Base-by-base conservation (phyloP, 768 basidiomycete genomes). In the Boletus reticulatus region DNA sequence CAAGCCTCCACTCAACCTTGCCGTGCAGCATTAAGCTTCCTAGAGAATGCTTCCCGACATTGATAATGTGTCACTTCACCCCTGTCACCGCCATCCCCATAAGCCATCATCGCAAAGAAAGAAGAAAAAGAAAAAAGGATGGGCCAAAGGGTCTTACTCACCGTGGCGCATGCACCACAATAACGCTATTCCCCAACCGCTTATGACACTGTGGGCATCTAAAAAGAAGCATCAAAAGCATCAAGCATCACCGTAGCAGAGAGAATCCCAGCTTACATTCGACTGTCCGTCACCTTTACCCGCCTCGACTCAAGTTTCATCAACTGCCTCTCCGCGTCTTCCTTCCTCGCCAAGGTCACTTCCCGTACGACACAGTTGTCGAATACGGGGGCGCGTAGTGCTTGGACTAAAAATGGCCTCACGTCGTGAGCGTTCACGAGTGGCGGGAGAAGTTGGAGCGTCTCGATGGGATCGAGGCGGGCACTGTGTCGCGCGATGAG, bases 121-220 rank as follows among this genome's bases (percentile, higher is more conserved):
- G 22, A 17, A 16, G 5, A 43, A 11, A 22, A 42, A 59, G 19
- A 6, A 12, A 6, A 34, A n/a, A 12, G 24, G n/a, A n/a, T n/a
- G 42, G 22, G 4, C 1, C 16, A 29, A 46, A 17, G 3, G 29
- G 34, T 36, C 14, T 19, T 1, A 48, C 86, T 67, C 63, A 90
- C 92, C 84, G 80, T 39, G 95, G 95, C 9, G 87, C 78, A 77
- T 98, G 95, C 3, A 96, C 91, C 0, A 94, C 93, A 62, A 98
- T 95, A 34, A 95, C 94, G 57, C 92, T 94, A 60, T 86, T 88
- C 6, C 95, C 95, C 22, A 98, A 75, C 16, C 95, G 84, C 64
- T 98, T 98, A 67, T 94, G 91, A 66, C 96, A 98, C 69, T 95
- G 91, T 1, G 95, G 95, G 62, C 95, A 98, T 72, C 94, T 96